Evolutionary conservation across 2,329 filamentous ascomycete genomes (phyloP).

Genomic region (Pseudogymnoascus sp.): DNA sequence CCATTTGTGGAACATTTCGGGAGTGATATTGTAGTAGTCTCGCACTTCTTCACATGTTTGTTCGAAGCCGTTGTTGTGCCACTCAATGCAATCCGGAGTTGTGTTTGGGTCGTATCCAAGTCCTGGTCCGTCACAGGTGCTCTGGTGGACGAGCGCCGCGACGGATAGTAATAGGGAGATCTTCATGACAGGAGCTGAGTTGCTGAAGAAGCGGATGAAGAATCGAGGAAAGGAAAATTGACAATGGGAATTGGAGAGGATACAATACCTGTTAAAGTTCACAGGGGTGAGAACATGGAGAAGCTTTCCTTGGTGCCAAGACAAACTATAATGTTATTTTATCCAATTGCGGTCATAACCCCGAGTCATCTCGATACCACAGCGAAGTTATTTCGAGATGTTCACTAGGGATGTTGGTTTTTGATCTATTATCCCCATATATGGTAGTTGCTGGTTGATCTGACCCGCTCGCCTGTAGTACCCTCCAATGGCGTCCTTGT

Average conservation of each 20-base stretch:
- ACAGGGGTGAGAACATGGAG: background rate
- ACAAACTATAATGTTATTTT: background rate
- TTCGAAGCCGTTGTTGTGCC: background rate
- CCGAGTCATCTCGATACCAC: background rate
- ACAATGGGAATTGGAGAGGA: background rate
- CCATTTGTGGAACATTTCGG: slow-evolving; percentile 3
- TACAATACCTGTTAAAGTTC: background rate
- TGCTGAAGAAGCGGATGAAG: background rate
- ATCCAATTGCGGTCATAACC: background rate
- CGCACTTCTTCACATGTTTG: background rate
- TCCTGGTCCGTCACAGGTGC: background rate
- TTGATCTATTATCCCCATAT: background rate
- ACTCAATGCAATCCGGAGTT: background rate
- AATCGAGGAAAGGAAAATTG: background rate
- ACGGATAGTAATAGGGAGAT: background rate
- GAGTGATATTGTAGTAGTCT: background rate
- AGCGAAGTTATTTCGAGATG: background rate
- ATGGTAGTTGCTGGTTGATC: background rate
- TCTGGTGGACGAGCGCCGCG: background rate
- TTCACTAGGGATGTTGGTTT: background rate
- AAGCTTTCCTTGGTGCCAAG: background rate
- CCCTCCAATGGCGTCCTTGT: no score
- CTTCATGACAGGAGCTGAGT: background rate
- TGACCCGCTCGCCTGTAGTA: no score
- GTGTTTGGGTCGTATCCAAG: background rate